A percentile compares a stretch with the other conserved stretches of the same genome.
These are phyloP conservation scores for Solanum lycopersicoides DNA, from an alignment of 257 asterid genomes.

Conservation along the genomic window DNA sequence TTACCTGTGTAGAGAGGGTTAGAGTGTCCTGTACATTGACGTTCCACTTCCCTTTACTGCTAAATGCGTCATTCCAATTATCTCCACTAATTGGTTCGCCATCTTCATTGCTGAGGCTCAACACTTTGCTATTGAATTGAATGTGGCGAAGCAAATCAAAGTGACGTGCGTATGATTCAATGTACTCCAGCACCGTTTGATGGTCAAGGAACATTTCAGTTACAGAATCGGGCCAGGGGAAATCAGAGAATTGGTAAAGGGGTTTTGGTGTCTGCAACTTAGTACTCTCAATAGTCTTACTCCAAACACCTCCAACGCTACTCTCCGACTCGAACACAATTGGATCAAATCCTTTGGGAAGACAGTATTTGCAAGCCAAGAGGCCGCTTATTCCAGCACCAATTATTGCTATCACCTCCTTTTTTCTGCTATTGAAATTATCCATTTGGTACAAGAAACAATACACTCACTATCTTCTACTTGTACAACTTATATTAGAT, in stretches of 20 bases:
- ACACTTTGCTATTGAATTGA: slow-evolving; percentile 23
- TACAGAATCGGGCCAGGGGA: slow-evolving; percentile 40
- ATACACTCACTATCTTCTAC: neutral
- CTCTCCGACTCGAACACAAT: slow-evolving; percentile 9
- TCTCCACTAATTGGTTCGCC: neutral
- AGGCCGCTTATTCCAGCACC: slow-evolving; percentile 55
- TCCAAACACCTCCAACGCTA: slow-evolving; percentile 31
- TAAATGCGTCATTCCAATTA: slow-evolving; percentile 6
- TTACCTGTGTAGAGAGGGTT: slow-evolving; percentile 6
- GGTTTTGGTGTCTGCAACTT: slow-evolving; percentile 6
- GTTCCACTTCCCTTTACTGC: slow-evolving; percentile 20
- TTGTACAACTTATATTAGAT: too few relatives aligned
- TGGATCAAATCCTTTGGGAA: slow-evolving; percentile 21
- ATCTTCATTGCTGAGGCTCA: slow-evolving; percentile 18
- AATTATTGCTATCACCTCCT: slow-evolving; percentile 13
- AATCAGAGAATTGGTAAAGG: slow-evolving; percentile 38
- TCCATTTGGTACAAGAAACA: neutral
- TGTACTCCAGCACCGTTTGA: slow-evolving; percentile 13
- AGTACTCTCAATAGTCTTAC: neutral
- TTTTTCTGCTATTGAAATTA: neutral
- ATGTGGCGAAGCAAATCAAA: slow-evolving; percentile 21
- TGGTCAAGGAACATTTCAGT: slow-evolving; percentile 16
- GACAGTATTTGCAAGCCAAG: slow-evolving; percentile 37
- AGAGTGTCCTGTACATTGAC: slow-evolving; percentile 12
- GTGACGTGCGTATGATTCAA: slow-evolving; percentile 27